Evolutionary conservation across 73 alveolate genomes (phyloP).

Genomic region (Tetrahymena thermophila): DNA sequence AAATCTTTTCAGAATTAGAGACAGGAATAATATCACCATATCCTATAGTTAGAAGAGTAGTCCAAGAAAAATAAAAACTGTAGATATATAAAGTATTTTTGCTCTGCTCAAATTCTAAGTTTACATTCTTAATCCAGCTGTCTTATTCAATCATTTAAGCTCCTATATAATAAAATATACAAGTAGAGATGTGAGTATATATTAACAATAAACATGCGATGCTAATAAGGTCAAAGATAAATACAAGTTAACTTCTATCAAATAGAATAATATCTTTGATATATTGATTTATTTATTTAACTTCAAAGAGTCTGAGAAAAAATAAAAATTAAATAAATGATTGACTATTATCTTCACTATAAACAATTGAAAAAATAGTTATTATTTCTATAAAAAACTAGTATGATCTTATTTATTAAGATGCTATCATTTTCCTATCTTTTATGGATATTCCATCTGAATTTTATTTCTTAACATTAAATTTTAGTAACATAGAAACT

Average conservation of each 20-base stretch:
- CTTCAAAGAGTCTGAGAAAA: neutral
- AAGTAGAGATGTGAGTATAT: neutral
- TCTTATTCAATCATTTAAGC: neutral
- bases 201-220: neutral
- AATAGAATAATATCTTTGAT: neutral
- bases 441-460: neutral
- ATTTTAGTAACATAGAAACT: neutral
- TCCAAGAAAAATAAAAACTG: neutral
- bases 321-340: neutral
- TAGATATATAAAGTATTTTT: neutral
- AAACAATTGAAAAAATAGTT: neutral
- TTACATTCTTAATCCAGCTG: neutral
- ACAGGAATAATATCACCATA: neutral
- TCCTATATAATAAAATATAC: neutral
- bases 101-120: neutral
- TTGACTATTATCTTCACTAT: neutral
- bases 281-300: neutral
- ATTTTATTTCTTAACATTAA: neutral
- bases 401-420: neutral
- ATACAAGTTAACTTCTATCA: neutral
- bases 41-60: neutral
- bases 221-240: neutral
- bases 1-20: neutral
- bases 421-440: neutral
- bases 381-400: neutral